A percentile compares a stretch with the other conserved stretches of the same genome.
Conservation (phyloP, 1,284 basidiomycete species). For the Sphaerobolus stellatus region DNA sequence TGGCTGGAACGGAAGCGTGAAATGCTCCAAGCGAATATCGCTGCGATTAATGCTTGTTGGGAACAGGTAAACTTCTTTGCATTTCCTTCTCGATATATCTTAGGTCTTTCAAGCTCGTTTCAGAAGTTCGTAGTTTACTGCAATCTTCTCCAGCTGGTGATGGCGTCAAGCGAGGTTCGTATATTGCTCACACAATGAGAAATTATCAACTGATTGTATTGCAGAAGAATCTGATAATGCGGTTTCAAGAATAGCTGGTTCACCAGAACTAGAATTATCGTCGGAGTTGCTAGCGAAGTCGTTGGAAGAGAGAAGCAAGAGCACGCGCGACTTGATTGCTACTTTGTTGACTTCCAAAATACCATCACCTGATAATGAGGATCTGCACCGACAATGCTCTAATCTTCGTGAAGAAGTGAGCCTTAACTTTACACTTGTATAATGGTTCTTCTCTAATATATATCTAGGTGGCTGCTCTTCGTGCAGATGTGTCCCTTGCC, state of each 20-base stretch:
- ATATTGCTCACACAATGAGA: not conserved
- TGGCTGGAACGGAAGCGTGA: slow-evolving; percentile 73
- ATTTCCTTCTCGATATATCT: slow-evolving; percentile 13
- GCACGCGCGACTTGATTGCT: slow-evolving; percentile 27
- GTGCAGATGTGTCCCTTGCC: slow-evolving; percentile 3
- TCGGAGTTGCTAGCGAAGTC: slow-evolving; percentile 1
- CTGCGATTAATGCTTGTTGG: slow-evolving; percentile 88
- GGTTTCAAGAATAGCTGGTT: slow-evolving; percentile 12
- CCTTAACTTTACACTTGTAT: not conserved
- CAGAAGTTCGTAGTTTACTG: slow-evolving; percentile 64
- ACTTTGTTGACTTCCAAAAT: slow-evolving; percentile 20
- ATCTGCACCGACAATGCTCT: slow-evolving; percentile 19
- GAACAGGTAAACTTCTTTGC: slow-evolving; percentile 59
- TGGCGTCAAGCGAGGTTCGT: not conserved
- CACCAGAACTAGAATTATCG: not conserved
- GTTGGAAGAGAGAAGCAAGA: not conserved
- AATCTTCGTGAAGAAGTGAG: not conserved
- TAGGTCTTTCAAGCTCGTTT: slow-evolving; percentile 53
- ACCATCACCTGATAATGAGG: slow-evolving; percentile 19
- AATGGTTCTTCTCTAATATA: not conserved
- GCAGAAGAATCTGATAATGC: not conserved
- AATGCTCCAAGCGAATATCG: slow-evolving; percentile 75
- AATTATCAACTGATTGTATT: slow-evolving; percentile 3
- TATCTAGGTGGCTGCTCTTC: slow-evolving; percentile 28
- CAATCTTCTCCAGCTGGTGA: slow-evolving; percentile 46